Base-by-base conservation (phyloP, 257 asterid species). In the Solanum peruvianum region DNA sequence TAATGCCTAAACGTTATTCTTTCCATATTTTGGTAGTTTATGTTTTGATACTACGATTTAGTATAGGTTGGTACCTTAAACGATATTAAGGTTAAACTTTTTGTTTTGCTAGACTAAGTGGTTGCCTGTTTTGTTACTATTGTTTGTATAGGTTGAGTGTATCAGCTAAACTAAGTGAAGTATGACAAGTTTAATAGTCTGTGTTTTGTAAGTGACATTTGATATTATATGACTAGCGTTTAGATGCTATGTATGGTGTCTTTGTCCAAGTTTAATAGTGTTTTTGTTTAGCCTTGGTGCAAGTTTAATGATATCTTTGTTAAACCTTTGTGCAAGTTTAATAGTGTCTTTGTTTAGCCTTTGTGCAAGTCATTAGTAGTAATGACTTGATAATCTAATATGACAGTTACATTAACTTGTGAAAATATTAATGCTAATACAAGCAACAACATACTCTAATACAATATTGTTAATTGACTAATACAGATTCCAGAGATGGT, bases 401-500 rank as follows among this genome's bases (percentile, higher is more conserved):
- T 52, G 62, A 2, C 18, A 52, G 62, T 52, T 52, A 52, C 62
- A 52, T 52, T 52, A 1, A 52, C 2, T 52, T 52, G 62, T 52
- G 62, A 16, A 18, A 23, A 6, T 18, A 6, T 52, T 52, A 52
- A 52, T 18, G 62, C 10, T 18, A 52, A 2, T 16, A 18, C 4
- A 18, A 52, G 18, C 62, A 16, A 52, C 23, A 52, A 52, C n/a
- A 52, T 52, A 16, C 62, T 52, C 10, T 18, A 18, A 52, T 18
- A 52, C 11, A 52, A 52, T 52, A 52, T 9, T 52, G 62, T 52
- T 52, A 49, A 52, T 52, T 52, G n/a, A 52, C 23, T 16, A 52
- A 52, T 52, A 52, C 0, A 0, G 4, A 52, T 52, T 16, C n/a
- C 7, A 52, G 2, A 52, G 3, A 52, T 52, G 62, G 0, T 6